Evolutionary conservation across 257 asterid species (phyloP).

Genomic region (Pogostemon cablin): DNA sequence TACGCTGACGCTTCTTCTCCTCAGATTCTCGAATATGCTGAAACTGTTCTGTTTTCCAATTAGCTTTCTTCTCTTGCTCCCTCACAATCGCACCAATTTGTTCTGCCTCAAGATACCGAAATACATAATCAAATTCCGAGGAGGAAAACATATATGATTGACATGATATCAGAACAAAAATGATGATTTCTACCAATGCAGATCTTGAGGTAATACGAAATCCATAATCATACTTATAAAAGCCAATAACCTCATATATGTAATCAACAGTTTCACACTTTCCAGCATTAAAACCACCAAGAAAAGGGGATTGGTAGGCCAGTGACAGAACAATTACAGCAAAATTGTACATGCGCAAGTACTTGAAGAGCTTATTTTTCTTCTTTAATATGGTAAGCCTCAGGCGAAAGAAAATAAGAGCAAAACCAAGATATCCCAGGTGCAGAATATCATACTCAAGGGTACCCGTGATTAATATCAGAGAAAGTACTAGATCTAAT

Average conservation of each 20-base stretch:
- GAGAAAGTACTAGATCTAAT: slow-evolving; percentile 89
- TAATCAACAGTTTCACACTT: slow-evolving; percentile 87
- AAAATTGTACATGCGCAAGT: slow-evolving; percentile 81
- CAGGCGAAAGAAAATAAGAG: slow-evolving; percentile 91
- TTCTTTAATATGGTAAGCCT: slow-evolving; percentile 89
- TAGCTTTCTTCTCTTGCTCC: slow-evolving; percentile 97
- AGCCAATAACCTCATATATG: slow-evolving; percentile 93
- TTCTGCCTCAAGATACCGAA: slow-evolving; percentile 98
- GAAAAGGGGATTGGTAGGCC: slow-evolving; percentile 91
- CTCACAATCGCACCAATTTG: slow-evolving; percentile 97
- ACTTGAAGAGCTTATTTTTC: slow-evolving; percentile 91
- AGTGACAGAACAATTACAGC: slow-evolving; percentile 93
- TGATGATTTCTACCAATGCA: slow-evolving; percentile 91
- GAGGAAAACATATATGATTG: slow-evolving; percentile 98
- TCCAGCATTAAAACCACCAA: slow-evolving; percentile 77
- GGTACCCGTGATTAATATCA: slow-evolving; percentile 90
- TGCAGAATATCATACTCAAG: slow-evolving; percentile 95
- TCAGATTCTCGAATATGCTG: slow-evolving; percentile 91
- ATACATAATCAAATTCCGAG: slow-evolving; percentile 95
- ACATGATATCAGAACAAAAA: slow-evolving; percentile 86
- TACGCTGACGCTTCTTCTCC: slow-evolving; percentile 87
- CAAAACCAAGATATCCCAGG: slow-evolving; percentile 95
- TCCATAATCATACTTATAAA: slow-evolving; percentile 95
- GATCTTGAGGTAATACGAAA: slow-evolving; percentile 97
- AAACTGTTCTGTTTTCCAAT: slow-evolving; percentile 92